phyloP scores from a whole-genome alignment of 768 basidiomycete genomes.

The Suillus cothurnatus region DNA sequence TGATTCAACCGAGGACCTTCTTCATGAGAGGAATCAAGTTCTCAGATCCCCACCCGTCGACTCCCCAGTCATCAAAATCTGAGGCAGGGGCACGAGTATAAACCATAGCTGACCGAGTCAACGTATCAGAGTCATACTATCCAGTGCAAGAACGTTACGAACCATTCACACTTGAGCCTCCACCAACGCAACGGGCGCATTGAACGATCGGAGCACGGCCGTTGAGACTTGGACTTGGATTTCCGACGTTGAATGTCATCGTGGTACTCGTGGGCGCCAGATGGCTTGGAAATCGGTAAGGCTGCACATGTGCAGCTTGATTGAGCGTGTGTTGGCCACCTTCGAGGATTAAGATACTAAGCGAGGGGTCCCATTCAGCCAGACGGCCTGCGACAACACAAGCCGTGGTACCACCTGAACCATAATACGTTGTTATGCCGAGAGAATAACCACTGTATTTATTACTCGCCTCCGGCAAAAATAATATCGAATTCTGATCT shows the following conservation, averaged over 20 bases:
- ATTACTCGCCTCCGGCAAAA: neutral
- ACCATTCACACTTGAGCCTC: slow-evolving; percentile 28
- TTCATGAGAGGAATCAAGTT: slow-evolving; percentile 28
- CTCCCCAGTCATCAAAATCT: slow-evolving; percentile 33
- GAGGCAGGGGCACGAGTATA: slow-evolving; percentile 27
- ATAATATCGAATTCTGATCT: neutral
- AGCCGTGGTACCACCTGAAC: slow-evolving; percentile 28
- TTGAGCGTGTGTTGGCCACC: slow-evolving; percentile 24
- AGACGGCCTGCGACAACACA: slow-evolving; percentile 32
- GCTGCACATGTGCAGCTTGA: slow-evolving; percentile 21
- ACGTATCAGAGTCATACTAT: neutral
- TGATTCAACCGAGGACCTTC: slow-evolving; percentile 17
- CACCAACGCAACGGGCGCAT: slow-evolving; percentile 26
- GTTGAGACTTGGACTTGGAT: slow-evolving; percentile 16
- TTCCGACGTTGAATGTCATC: slow-evolving; percentile 13
- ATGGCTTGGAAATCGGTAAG: slow-evolving; percentile 19
- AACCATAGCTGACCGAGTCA: slow-evolving; percentile 16
- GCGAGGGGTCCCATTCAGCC: slow-evolving; percentile 24
- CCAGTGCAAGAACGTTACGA: slow-evolving; percentile 1
- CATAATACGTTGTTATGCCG: neutral
- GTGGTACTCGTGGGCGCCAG: slow-evolving; percentile 20
- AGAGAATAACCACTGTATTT: neutral
- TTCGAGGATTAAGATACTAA: slow-evolving; percentile 31
- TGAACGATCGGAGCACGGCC: slow-evolving; percentile 18
- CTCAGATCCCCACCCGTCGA: slow-evolving; percentile 26